phyloP scores from a whole-genome alignment of 768 basidiomycete species.

The Phallus indusiatus region DNA sequence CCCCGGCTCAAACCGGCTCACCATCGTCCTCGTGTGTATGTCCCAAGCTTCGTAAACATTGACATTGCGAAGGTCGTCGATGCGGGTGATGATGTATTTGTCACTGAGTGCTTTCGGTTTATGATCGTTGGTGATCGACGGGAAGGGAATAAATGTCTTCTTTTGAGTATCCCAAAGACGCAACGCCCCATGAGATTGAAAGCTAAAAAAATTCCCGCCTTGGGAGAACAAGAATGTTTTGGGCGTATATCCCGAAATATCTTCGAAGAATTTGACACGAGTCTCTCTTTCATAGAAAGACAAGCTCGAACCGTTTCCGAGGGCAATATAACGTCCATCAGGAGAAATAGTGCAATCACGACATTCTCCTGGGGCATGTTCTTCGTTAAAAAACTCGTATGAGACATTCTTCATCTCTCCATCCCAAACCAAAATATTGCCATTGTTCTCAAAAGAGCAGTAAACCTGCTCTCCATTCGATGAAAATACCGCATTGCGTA shows the following conservation, averaged over 20 bases:
- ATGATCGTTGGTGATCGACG: too few relatives aligned
- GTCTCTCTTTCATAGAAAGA: neutral
- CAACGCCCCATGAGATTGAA: neutral
- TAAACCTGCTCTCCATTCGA: neutral
- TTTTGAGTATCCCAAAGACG: constrained; percentile 1
- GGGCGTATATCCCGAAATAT: neutral
- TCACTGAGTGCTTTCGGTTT: too few relatives aligned
- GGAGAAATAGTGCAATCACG: constrained; percentile 2
- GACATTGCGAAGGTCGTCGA: too few relatives aligned
- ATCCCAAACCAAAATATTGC: neutral
- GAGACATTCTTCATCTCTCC: neutral
- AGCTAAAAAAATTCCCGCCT: constrained; percentile 5
- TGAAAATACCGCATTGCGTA: neutral
- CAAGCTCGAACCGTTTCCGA: constrained; percentile 2
- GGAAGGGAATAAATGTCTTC: too few relatives aligned
- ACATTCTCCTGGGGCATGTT: constrained; percentile 1
- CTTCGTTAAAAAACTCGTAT: neutral
- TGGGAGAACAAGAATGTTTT: constrained; percentile 1
- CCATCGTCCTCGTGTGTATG: too few relatives aligned
- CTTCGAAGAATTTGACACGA: neutral
- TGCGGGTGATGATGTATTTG: too few relatives aligned
- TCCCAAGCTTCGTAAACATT: too few relatives aligned
- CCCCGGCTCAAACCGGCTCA: too few relatives aligned
- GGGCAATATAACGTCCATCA: constrained; percentile 7
- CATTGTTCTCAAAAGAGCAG: neutral